Evolutionary conservation across 768 basidiomycete species (phyloP), one percentile per base, ranked within the genome.

Genomic region (Suillus lakei): DNA sequence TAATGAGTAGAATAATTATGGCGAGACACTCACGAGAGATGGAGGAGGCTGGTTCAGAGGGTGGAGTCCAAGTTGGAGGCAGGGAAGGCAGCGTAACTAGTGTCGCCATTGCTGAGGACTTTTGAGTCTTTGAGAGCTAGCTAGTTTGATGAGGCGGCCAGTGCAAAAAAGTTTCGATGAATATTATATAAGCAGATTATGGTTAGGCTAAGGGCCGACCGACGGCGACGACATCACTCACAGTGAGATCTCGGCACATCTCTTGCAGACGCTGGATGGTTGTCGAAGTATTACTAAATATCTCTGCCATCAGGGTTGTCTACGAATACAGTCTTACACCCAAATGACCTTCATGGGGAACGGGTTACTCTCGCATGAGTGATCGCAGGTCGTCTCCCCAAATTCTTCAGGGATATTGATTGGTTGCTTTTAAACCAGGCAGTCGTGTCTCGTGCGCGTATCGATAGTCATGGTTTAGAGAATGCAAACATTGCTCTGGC

Each of bases 11-110:
- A 28, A 76, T 16, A 23, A 30, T 16, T 10, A 48, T 15, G 21
- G 21, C 36, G 58, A 34, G 43, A 44, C 41, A 72, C 77, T 66
- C 62, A 76, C 76, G 73, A 50, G 76, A 77, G 28, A 73, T 69
- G 0, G 67, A 68, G 23, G 66, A 64, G 7, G 69, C 68, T 12
- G 70, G 43, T 26, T 62, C 58, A 26, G 63, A 60, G 12, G 76
- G 69, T 5, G 69, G 48, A 3, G 44, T 58, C 75, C 75, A 76
- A 41, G 53, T 67, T 54, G 56, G 50, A 5, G 75, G 67, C 7
- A 78, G 71, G 3, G 77, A 61, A 8, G 75, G 75, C 3, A 76
- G 46, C n/a, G 74, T 64, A n/a, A 68, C 63, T 38, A 68, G 67
- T 21, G 32, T 74, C 30, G 73, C 71, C 75, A 77, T 75, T 43